These are phyloP conservation scores for Favolaschia claudopus DNA, from an alignment of 768 basidiomycete species.

Conservation along the genomic window DNA sequence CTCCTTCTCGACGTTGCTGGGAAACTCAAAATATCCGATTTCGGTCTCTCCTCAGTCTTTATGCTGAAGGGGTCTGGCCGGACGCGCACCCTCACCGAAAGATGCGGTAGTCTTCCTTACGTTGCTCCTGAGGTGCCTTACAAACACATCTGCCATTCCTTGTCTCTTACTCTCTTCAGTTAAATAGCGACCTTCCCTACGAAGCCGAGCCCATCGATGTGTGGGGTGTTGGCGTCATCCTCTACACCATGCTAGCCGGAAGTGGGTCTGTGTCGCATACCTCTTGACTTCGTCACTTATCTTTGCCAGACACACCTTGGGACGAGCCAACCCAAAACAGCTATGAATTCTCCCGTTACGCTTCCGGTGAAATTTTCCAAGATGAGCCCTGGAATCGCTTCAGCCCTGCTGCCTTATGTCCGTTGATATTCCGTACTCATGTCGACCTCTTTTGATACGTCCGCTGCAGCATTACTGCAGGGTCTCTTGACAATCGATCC, in stretches of 20 bases:
- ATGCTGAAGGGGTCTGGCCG: slow-evolving; percentile 83
- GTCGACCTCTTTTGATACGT: neutral
- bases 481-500: slow-evolving; percentile 81
- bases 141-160: neutral
- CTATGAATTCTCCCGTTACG: slow-evolving; percentile 81
- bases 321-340: slow-evolving; percentile 87
- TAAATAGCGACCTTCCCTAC: slow-evolving; percentile 74
- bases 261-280: slow-evolving; percentile 61
- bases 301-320: slow-evolving; percentile 93
- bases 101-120: slow-evolving; percentile 94
- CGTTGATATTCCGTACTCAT: slow-evolving; percentile 40
- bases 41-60: slow-evolving; percentile 92
- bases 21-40: slow-evolving; percentile 92
- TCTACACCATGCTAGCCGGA: slow-evolving; percentile 89
- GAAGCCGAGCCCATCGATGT: slow-evolving; percentile 93
- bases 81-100: slow-evolving; percentile 76
- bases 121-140: slow-evolving; percentile 87
- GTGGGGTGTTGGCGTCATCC: slow-evolving; percentile 95
- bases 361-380: slow-evolving; percentile 74
- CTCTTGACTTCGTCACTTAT: neutral
- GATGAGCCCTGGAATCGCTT: slow-evolving; percentile 85
- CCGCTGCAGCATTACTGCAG: slow-evolving; percentile 75
- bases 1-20: slow-evolving; percentile 85
- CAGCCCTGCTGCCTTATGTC: slow-evolving; percentile 64
- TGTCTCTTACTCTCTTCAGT: slow-evolving; percentile 44